A percentile compares a stretch with the other conserved stretches of the same genome.
phyloP scores from a whole-genome alignment of 805 yeast genomes.

The Cyberlindnera maclurae region DNA sequence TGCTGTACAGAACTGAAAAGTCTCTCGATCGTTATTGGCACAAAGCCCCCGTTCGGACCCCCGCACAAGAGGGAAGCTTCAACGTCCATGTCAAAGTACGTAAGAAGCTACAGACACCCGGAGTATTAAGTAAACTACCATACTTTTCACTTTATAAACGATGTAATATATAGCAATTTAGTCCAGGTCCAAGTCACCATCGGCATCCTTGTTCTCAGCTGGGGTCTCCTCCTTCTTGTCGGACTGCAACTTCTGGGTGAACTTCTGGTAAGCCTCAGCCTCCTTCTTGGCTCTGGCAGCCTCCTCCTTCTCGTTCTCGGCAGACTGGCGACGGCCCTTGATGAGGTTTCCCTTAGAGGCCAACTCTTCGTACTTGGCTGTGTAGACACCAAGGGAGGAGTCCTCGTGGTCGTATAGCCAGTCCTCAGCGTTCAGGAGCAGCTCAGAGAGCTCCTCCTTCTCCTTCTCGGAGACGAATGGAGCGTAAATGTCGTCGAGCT shows the following conservation, averaged over 20 bases:
- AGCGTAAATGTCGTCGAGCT: slow-evolving; percentile 86
- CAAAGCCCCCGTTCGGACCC: too few relatives aligned
- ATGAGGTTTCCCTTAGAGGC: slow-evolving; percentile 92
- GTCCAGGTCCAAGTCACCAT: slow-evolving; percentile 35
- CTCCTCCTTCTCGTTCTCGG: slow-evolving; percentile 93
- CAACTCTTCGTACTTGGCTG: slow-evolving; percentile 96
- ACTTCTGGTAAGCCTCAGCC: slow-evolving; percentile 54
- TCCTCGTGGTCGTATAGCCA: slow-evolving; percentile 99
- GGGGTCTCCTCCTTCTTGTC: slow-evolving; percentile 18
- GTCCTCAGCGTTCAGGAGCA: slow-evolving; percentile 85
- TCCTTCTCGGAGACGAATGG: slow-evolving; percentile 87
- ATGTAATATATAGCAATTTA: slow-evolving; percentile 7
- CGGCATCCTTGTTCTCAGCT: slow-evolving; percentile 27
- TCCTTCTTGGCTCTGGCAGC: slow-evolving; percentile 81
- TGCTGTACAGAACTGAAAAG: too few relatives aligned
- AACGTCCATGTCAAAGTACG: too few relatives aligned
- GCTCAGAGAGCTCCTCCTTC: slow-evolving; percentile 66
- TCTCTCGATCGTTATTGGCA: too few relatives aligned
- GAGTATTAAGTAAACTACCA: too few relatives aligned
- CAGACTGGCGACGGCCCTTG: slow-evolving; percentile 89
- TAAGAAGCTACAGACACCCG: too few relatives aligned
- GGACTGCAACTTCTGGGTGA: slow-evolving; percentile 27
- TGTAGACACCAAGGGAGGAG: slow-evolving; percentile 90
- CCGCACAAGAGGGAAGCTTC: too few relatives aligned
- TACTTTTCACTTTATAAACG: too few relatives aligned